Base-by-base conservation (phyloP, 2,329 filamentous ascomycete species). In the Aschersonia sp. region DNA sequence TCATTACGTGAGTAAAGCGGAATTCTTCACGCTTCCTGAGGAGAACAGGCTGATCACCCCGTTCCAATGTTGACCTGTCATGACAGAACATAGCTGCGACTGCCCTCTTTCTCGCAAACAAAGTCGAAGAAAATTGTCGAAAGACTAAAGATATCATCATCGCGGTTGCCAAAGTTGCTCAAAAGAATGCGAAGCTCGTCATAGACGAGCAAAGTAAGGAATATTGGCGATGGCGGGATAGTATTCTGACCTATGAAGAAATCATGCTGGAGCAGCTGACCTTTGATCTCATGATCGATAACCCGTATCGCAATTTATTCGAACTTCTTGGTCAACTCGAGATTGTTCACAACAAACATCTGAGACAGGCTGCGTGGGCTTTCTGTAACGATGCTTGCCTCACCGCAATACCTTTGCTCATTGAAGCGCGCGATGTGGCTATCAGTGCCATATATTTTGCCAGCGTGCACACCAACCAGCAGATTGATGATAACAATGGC, bases 121-220 rank as follows among this genome's bases (percentile, higher is more conserved):
- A 98, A 64, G 90, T 94, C 22, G 90, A 98, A 61, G 92, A 98
- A 62, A 95, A 94, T 61, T 94, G 88, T 60, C 83, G 90, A 45
- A 95, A 95, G 66, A 95, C 95, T 56, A 94, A 87, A 58, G 88
- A 95, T 54, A 75, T 98, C 50, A 90, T 98, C 54, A 83, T 95
- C 32, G 87, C 89, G 1, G 92, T 94, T 57, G 92, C 88, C 50
- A 87, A 90, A 54, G 87, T 95, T 22, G 92, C 90, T 31, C 88
- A 95, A 64, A 97, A 98, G 68, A 90, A 97, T 56, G 74, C 87
- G 1, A 85, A 87, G 57, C 77, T 95, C 50, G 72, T 90, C 47
- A 86, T 97, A 46, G 92, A 98, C 61, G 92, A 97, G 65, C 89
- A 97, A 64, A 94, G 85, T 55, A 97, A 95, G 60, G 92, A 98